Base-by-base conservation (phyloP, 306 rosid genomes). In the Sindora glabra region DNA sequence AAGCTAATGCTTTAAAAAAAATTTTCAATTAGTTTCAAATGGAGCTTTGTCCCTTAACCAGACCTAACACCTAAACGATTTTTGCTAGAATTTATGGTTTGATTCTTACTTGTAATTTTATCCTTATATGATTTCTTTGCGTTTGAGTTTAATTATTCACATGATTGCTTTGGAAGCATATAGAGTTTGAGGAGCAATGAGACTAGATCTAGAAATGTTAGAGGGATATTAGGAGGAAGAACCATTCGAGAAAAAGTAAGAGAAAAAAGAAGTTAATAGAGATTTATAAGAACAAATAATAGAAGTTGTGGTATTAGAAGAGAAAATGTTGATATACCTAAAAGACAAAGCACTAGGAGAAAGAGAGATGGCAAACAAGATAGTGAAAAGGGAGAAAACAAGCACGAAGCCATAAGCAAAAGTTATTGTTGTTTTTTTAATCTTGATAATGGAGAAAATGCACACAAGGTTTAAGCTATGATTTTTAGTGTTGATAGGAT, bases 281-380 rank as follows among this genome's bases (percentile, higher is more conserved):
- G 95, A 85, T 55, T 87, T 62, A 17, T 61, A 33, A 8, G 79
- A 47, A 25, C 3, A 16, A 16, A 48, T 5, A 0, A 78, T 2
- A 3, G 75, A 1, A 3, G 16, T 41, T 3, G 58, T 1, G 6
- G 73, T 10, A 6, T 53, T 14, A 36, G 65, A 50, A 19, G 12
- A 8, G 46, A 90, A 83, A 2, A 90, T 67, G 77, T 67, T 79
- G 52, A 81, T 44, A 64, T 84, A 83, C 74, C 80, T 70, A 1
- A 95, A 94, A 8, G 94, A 72, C 5, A 63, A 64, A 8, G 91
- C 69, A 65, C 66, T 79, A 0, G 81, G 44, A 23, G 95, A 74
- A 56, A 95, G 87, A 10, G 69, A 78, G 39, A 84, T 82, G 29
- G 87, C 89, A 39, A 92, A 32, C 78, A 92, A 86, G 17, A 76